phyloP scores from a whole-genome alignment of 768 basidiomycete genomes.

The Daedaleopsis sinensis region DNA sequence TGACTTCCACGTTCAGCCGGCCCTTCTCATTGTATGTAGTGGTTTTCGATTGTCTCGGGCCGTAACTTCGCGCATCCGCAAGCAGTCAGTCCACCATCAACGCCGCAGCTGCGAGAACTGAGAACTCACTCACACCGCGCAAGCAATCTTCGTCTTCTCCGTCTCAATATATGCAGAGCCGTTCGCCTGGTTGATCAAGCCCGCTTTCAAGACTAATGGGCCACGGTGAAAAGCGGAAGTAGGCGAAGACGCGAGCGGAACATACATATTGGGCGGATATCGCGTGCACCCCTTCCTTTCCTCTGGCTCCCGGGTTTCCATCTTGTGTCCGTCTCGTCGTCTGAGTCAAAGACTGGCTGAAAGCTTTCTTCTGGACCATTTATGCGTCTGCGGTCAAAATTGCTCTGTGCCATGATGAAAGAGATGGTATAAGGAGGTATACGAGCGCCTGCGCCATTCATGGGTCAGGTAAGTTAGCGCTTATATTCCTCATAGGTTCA shows the following conservation, averaged over 20 bases:
- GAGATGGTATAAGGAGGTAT: too few species aligned
- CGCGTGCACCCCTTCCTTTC: slow-evolving; percentile 53
- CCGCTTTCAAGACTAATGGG: slow-evolving; percentile 78
- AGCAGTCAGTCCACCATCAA: not conserved
- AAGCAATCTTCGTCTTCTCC: slow-evolving; percentile 89
- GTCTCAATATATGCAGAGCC: slow-evolving; percentile 98
- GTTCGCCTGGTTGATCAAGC: slow-evolving; percentile 90
- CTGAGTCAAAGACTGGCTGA: slow-evolving; percentile 59
- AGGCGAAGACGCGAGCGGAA: slow-evolving; percentile 4
- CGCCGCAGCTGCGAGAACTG: slow-evolving; percentile 13
- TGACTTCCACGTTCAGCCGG: slow-evolving; percentile 91
- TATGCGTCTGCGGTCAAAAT: slow-evolving; percentile 84
- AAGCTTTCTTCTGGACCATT: slow-evolving; percentile 89
- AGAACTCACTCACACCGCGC: slow-evolving; percentile 77
- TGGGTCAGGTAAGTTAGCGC: not conserved
- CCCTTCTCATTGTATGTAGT: slow-evolving; percentile 85
- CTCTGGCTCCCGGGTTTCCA: slow-evolving; percentile 45
- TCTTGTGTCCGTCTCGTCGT: slow-evolving; percentile 30
- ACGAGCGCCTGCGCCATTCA: not conserved
- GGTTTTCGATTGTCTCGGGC: slow-evolving; percentile 84
- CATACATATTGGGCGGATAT: slow-evolving; percentile 89
- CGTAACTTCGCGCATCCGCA: slow-evolving; percentile 54
- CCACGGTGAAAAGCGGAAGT: slow-evolving; percentile 9
- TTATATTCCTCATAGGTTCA: too few species aligned
- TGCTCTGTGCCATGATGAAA: slow-evolving; percentile 41